phyloP scores from a whole-genome alignment of 768 basidiomycete genomes.

The Podaxis carcinomalis region DNA sequence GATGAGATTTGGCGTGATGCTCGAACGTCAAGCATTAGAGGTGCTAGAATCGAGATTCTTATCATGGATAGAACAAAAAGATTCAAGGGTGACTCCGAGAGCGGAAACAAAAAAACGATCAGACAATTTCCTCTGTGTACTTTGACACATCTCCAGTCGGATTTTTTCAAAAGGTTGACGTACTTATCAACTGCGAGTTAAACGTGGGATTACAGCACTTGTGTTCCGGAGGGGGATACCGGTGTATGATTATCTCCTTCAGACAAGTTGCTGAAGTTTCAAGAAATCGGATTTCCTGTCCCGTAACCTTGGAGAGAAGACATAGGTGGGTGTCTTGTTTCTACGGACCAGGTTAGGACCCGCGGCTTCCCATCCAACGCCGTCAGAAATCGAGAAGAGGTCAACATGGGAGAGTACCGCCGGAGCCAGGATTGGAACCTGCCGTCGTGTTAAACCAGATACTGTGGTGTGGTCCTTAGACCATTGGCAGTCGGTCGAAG shows the following conservation, averaged over 20 bases:
- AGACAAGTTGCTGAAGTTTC: slow-evolving; percentile 42
- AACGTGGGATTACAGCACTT: background rate
- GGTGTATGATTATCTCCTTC: background rate
- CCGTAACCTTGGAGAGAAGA: slow-evolving; percentile 40
- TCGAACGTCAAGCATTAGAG: background rate
- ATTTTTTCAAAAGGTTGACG: background rate
- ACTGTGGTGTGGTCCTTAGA: slow-evolving; percentile 28
- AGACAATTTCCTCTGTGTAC: background rate
- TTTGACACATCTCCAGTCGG: background rate
- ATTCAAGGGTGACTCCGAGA: background rate
- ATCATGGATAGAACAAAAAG: background rate
- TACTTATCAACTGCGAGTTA: background rate
- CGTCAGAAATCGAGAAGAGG: background rate
- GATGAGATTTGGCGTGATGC: background rate
- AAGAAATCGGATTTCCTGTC: slow-evolving; percentile 61
- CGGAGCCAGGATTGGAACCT: slow-evolving; percentile 64
- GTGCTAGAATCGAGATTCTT: background rate
- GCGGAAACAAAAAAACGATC: too few species aligned
- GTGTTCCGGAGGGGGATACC: background rate
- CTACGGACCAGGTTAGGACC: slow-evolving; percentile 14
- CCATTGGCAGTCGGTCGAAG: slow-evolving; percentile 34
- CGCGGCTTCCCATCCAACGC: slow-evolving; percentile 50
- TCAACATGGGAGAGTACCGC: slow-evolving; percentile 7
- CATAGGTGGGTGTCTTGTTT: background rate
- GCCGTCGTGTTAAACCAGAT: slow-evolving; percentile 51